Evolutionary conservation across 2,329 filamentous ascomycete species (phyloP).

Genomic region (Fusarium devonianum): DNA sequence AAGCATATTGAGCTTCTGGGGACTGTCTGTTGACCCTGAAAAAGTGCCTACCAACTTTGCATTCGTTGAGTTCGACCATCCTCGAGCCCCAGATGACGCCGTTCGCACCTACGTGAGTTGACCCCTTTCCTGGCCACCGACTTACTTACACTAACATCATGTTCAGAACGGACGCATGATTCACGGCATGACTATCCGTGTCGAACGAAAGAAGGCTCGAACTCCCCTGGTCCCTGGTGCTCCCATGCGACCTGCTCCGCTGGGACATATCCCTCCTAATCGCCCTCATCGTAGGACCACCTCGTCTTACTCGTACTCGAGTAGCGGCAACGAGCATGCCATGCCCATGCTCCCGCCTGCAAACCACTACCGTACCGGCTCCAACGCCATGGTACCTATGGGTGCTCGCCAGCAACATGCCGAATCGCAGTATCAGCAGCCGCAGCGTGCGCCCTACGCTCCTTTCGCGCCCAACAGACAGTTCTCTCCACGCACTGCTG

Average conservation of each 20-base stretch:
- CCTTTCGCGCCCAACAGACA: neutral
- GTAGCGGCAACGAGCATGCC: neutral
- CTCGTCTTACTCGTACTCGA: slow-evolving; percentile 1
- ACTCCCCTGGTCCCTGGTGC: slow-evolving; percentile 3
- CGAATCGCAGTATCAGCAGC: neutral
- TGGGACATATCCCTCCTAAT: neutral
- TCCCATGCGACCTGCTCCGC: neutral
- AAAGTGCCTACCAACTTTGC: slow-evolving; percentile 41
- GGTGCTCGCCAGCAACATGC: neutral
- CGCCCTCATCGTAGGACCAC: slow-evolving; percentile 12
- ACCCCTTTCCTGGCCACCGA: neutral
- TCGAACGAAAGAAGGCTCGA: slow-evolving; percentile 48
- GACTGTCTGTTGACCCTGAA: slow-evolving; percentile 18
- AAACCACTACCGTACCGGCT: neutral
- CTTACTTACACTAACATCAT: slow-evolving; percentile 2
- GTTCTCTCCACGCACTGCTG: neutral
- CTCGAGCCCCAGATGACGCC: slow-evolving; percentile 48
- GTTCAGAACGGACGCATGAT: slow-evolving; percentile 46
- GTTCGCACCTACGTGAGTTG: slow-evolving; percentile 48
- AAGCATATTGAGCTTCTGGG: neutral
- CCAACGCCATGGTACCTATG: neutral
- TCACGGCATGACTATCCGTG: slow-evolving; percentile 45
- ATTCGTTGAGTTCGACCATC: slow-evolving; percentile 51
- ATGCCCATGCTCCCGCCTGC: neutral
- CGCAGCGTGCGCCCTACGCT: neutral